Conservation (phyloP, 2,329 filamentous ascomycete species). For the Trichoderma simmonsii region DNA sequence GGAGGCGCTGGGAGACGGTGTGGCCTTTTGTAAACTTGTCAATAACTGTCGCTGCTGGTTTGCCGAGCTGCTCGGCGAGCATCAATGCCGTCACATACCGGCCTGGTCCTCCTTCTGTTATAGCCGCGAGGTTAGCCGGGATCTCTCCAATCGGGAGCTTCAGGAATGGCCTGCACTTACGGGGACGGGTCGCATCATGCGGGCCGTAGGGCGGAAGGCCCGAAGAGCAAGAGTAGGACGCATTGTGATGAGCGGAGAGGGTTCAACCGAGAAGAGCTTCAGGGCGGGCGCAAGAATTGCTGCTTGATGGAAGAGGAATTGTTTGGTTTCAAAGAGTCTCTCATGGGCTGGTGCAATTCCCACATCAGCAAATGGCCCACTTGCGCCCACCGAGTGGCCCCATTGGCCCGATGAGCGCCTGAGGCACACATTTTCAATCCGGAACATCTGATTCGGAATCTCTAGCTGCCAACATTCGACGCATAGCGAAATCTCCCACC, state of each 20-base stretch:
- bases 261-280: conserved; percentile 28
- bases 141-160: conserved; percentile 19
- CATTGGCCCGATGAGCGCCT: conserved; percentile 38
- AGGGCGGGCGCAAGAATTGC: conserved; percentile 21
- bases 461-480: conserved; percentile 31
- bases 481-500: conserved; percentile 32
- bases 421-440: conserved; percentile 38
- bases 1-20: conserved; percentile 92
- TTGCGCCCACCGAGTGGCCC: conserved; percentile 25
- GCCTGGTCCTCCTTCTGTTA: conserved; percentile 63
- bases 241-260: conserved; percentile 50
- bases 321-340: conserved; percentile 23
- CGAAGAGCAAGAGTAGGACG: conserved; percentile 62
- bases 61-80: not conserved
- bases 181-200: conserved; percentile 68
- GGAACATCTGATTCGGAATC: conserved; percentile 42
- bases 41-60: conserved; percentile 17
- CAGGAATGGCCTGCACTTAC: conserved; percentile 45
- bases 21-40: conserved; percentile 61
- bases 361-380: conserved; percentile 28
- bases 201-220: conserved; percentile 64
- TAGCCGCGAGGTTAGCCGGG: conserved; percentile 27
- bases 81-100: conserved; percentile 50
- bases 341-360: conserved; percentile 33
- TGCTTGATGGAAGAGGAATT: conserved; percentile 26